Evolutionary conservation across 805 yeast species (phyloP).

Genomic region (Candida silvicultrix): DNA sequence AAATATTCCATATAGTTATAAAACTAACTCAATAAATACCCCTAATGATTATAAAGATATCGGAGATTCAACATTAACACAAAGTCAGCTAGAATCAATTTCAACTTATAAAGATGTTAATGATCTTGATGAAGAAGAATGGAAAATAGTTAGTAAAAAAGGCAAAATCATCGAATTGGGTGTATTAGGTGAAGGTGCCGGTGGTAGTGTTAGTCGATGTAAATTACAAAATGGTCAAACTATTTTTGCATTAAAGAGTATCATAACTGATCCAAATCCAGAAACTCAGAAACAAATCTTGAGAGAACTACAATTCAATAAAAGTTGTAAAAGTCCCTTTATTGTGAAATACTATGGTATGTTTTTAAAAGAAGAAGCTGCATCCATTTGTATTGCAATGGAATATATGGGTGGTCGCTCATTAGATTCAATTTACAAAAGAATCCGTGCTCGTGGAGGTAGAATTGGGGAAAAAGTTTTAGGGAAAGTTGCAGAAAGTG

Average conservation of each 20-base stretch:
- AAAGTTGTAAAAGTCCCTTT: constrained; percentile 72
- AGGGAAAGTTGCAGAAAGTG: constrained; percentile 85
- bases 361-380: constrained; percentile 66
- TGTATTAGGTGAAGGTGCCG: constrained; percentile 88
- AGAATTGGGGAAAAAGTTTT: constrained; percentile 89
- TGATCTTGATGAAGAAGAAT: constrained; percentile 63
- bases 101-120: constrained; percentile 33
- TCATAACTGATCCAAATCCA: constrained; percentile 53
- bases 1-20: neutral
- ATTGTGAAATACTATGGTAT: constrained; percentile 94
- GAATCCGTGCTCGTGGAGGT: constrained; percentile 67
- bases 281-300: constrained; percentile 86
- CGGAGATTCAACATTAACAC: constrained; percentile 6
- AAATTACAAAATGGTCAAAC: constrained; percentile 47
- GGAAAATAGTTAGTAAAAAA: constrained; percentile 56
- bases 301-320: constrained; percentile 84
- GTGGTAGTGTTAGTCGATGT: constrained; percentile 87
- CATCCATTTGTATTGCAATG: constrained; percentile 91
- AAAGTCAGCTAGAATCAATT: neutral
- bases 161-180: constrained; percentile 63
- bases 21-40: neutral
- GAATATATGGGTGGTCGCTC: constrained; percentile 95
- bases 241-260: constrained; percentile 73
- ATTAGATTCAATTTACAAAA: constrained; percentile 83
- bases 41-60: neutral